Conservation (phyloP, 2,329 filamentous ascomycete genomes). For the Neopestalotiopsis clavispora region DNA sequence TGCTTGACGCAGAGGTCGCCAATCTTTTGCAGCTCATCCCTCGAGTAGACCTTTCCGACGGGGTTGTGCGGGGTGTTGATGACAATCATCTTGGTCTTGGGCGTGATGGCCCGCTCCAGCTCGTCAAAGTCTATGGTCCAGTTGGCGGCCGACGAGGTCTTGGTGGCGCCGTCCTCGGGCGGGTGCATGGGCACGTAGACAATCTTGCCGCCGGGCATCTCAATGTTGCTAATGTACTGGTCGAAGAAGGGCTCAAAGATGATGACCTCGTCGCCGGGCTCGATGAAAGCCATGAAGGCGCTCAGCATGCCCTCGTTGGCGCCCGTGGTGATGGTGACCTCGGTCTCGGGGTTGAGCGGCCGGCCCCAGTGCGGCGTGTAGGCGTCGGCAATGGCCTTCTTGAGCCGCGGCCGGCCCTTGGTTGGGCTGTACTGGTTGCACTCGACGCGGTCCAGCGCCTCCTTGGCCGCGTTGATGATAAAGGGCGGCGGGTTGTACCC, state of each 20-base stretch:
- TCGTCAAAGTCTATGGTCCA: constrained; percentile 88
- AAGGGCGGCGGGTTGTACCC: constrained; percentile 95
- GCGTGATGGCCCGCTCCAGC: constrained; percentile 80
- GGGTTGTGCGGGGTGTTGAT: constrained; percentile 89
- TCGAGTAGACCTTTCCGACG: constrained; percentile 92
- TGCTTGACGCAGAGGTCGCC: constrained; percentile 90
- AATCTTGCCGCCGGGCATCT: constrained; percentile 95
- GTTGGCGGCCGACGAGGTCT: constrained; percentile 83
- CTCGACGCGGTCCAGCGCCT: constrained; percentile 86
- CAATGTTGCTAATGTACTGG: constrained; percentile 98
- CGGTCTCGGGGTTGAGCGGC: constrained; percentile 82
- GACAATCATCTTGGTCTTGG: constrained; percentile 95
- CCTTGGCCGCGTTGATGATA: constrained; percentile 88
- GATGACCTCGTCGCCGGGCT: constrained; percentile 18
- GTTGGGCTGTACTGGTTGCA: constrained; percentile 99
- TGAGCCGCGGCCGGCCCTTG: constrained; percentile 87
- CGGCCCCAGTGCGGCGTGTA: constrained; percentile 91
- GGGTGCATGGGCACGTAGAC: constrained; percentile 96
- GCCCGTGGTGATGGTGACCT: constrained; percentile 92
- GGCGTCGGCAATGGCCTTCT: constrained; percentile 89
- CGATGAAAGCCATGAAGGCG: constrained; percentile 95
- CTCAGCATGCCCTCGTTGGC: constrained; percentile 93
- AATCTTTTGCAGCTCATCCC: constrained; percentile 81
- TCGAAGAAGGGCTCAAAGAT: constrained; percentile 58
- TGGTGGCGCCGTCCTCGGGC: constrained; percentile 76